A percentile compares a stretch with the other conserved stretches of the same genome.
Evolutionary conservation across 2,329 filamentous ascomycete species (phyloP).

Genomic region (Alternaria sp.): DNA sequence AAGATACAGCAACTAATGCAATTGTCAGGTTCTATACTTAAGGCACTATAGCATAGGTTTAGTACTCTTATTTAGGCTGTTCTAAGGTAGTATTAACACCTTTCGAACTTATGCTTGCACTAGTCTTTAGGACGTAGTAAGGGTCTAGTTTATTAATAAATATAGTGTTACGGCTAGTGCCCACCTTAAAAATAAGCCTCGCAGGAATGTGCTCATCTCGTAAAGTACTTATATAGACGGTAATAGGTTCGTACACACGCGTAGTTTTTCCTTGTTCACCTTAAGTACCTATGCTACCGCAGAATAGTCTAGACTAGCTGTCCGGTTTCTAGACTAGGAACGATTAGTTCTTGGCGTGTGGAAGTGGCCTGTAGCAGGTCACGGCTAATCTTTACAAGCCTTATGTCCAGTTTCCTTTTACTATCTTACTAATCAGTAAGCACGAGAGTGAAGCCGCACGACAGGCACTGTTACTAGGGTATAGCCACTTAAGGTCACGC

Average conservation of each 20-base stretch:
- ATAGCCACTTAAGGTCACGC: background rate
- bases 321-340: constrained; percentile 15
- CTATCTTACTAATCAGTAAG: constrained; percentile 18
- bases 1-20: constrained; percentile 18
- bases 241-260: background rate
- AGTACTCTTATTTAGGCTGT: constrained; percentile 14
- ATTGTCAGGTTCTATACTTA: constrained; percentile 8
- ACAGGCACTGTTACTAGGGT: constrained; percentile 10
- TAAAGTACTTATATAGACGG: constrained; percentile 14
- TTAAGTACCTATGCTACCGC: constrained; percentile 13
- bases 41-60: constrained; percentile 19
- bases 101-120: constrained; percentile 8
- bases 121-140: constrained; percentile 1
- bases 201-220: constrained; percentile 7
- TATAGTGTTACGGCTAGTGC: constrained; percentile 6
- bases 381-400: constrained; percentile 10
- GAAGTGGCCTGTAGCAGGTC: constrained; percentile 3
- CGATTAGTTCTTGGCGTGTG: constrained; percentile 21
- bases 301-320: constrained; percentile 17
- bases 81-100: constrained; percentile 17
- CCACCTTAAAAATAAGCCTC: constrained; percentile 7
- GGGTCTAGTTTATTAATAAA: constrained; percentile 1
- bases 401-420: constrained; percentile 18
- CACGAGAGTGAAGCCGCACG: constrained; percentile 5
- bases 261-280: background rate